A percentile compares a stretch with the other conserved stretches of the same genome.
These are phyloP conservation scores for Eimeria mitis DNA, from an alignment of 169 alveolate species.

Conservation along the genomic window DNA sequence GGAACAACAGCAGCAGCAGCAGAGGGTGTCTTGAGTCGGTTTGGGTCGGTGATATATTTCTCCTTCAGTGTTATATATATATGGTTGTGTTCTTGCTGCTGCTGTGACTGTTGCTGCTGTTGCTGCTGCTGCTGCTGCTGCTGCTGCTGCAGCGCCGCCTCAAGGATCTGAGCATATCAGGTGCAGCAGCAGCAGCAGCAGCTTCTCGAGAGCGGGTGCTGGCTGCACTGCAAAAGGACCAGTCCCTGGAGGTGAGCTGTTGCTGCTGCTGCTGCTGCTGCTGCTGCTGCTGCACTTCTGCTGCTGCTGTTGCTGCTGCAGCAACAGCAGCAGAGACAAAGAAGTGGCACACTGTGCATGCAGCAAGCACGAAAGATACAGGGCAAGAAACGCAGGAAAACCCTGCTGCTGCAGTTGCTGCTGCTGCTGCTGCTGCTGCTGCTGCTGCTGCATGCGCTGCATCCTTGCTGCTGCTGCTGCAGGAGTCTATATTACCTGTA, in stretches of 20 bases:
- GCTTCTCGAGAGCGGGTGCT: constrained; percentile 12
- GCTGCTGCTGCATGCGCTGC: neutral
- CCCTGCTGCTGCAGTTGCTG: neutral
- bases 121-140: constrained; percentile 13
- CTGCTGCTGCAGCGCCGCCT: constrained; percentile 17
- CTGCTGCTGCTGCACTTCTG: neutral
- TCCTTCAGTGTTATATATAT: neutral
- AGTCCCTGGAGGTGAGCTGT: neutral
- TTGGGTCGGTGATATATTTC: neutral
- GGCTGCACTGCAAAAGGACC: neutral
- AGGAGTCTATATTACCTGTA: constrained; percentile 28
- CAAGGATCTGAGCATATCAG: neutral
- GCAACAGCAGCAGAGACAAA: too few species aligned
- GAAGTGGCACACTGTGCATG: too few species aligned
- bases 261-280: neutral
- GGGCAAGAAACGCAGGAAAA: neutral
- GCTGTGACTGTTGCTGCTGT: constrained; percentile 6
- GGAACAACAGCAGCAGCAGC: neutral
- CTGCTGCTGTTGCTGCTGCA: neutral
- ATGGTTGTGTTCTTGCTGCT: neutral
- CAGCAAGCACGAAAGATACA: neutral
- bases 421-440: constrained; percentile 11
- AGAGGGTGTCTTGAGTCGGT: neutral
- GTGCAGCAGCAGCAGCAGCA: neutral
- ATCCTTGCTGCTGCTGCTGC: neutral